Evolutionary conservation across 306 rosid species (phyloP), one percentile per base, ranked within the genome.

Genomic region (Cajanus cajan): DNA sequence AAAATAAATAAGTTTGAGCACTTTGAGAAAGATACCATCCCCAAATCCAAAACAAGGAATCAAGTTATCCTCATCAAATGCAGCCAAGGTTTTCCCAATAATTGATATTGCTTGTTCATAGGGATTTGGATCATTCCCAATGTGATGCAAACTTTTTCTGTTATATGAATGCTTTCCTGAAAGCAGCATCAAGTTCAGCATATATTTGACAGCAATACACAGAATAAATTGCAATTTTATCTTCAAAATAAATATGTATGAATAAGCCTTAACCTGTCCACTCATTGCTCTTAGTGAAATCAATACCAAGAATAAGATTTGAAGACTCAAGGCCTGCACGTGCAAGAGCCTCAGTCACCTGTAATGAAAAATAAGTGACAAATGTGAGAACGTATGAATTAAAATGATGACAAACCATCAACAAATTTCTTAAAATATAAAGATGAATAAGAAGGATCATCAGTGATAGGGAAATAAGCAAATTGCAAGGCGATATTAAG

Each of bases 21-120:
- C 7, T 36, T 33, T 48, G 71, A 86, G 55, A 78, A 12, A 78
- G 1, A 66, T 91, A 90, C 98, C 98, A 84, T 94, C 98, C 36
- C 98, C 98, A 83, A 94, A 94, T 76, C 98, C 98, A 78, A 82
- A 92, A 86, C 98, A 94, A 70, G 98, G 98, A 82, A 94, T 94
- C 80, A 90, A 76, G 85, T 92, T 94, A 84, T 94, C 98, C 80
- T 94, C 98, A 41, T 94, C 98, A 54, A 94, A 94, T 40, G 87
- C 88, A 22, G 96, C 90, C 87, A 94, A 66, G 54, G 98, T 94
- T 80, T 90, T 94, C 61, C 98, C 98, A 83, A 94, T 86, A 51
- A 94, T 92, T 78, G 98, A 85, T 85, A 94, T 92, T 58, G 98
- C 97, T 64, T 88, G 97, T 79, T 94, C 93, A 69, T 94, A 94